These are phyloP conservation scores for Vaccinium darrowii DNA, from an alignment of 148 eudicot genomes.

Conservation along the genomic window DNA sequence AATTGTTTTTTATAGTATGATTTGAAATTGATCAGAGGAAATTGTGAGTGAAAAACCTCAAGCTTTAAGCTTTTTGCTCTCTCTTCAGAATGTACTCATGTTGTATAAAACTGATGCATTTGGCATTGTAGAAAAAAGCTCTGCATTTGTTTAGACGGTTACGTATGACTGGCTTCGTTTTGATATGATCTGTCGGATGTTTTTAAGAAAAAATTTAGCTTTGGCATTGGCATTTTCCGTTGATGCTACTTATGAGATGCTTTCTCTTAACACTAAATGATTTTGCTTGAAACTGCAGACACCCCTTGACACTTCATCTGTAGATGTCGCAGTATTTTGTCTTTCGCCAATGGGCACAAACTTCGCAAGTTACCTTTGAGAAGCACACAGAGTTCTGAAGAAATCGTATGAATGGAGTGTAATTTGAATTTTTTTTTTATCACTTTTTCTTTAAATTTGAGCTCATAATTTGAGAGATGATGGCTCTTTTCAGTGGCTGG, in stretches of 20 bases:
- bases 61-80: background rate
- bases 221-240: too few species aligned
- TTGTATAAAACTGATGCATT: background rate
- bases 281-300: slow-evolving; percentile 53
- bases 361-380: slow-evolving; percentile 67
- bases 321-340: slow-evolving; percentile 88
- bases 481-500: slow-evolving; percentile 64
- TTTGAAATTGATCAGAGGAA: background rate
- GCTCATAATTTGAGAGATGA: too few species aligned
- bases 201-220: too few species aligned
- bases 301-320: slow-evolving; percentile 68
- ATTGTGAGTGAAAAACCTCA: background rate
- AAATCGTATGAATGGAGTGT: slow-evolving; percentile 40
- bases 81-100: background rate
- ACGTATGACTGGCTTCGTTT: too few species aligned
- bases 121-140: background rate
- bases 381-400: slow-evolving; percentile 91
- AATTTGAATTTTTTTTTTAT: background rate
- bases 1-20: too few species aligned
- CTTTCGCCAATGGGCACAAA: slow-evolving; percentile 98
- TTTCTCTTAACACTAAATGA: background rate
- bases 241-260: background rate
- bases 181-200: too few species aligned
- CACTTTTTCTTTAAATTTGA: background rate
- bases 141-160: background rate